Percentiles rank a stretch among this genome's conserved stretches.
Conservation (phyloP, 2,329 filamentous ascomycete genomes). For the Ascochyta clinopodiicola region DNA sequence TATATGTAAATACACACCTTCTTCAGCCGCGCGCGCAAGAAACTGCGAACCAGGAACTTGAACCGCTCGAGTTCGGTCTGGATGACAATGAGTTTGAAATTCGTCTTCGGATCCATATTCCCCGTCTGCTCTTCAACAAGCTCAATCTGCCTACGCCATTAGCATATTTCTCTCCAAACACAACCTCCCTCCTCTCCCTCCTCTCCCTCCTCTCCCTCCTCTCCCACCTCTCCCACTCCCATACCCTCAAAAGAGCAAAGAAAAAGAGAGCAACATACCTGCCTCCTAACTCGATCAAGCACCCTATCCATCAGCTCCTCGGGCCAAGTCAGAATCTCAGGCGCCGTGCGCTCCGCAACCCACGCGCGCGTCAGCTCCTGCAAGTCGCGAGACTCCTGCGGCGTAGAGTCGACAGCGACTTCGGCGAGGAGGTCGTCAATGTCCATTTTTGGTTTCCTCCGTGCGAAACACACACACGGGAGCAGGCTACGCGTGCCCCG, state of each 20-base stretch:
- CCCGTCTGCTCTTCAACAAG: conserved; percentile 69
- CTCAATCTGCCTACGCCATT: conserved; percentile 52
- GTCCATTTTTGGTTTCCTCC: conserved; percentile 45
- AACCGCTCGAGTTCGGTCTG: conserved; percentile 96
- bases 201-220: neutral
- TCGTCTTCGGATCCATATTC: conserved; percentile 86
- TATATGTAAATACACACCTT: conserved; percentile 64
- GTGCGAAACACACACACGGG: neutral
- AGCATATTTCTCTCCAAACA: conserved; percentile 11
- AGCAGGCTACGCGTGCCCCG: neutral
- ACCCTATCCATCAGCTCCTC: conserved; percentile 81
- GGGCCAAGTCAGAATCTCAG: conserved; percentile 84
- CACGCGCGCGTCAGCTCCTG: conserved; percentile 89
- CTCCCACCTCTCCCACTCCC: neutral
- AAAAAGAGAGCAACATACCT: conserved; percentile 36
- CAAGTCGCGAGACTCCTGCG: conserved; percentile 73
- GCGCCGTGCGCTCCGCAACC: conserved; percentile 88
- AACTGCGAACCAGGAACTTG: conserved; percentile 86
- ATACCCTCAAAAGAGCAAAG: too few relatives aligned
- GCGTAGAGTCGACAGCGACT: conserved; percentile 53
- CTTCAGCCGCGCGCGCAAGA: conserved; percentile 81
- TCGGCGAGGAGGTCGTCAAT: conserved; percentile 62
- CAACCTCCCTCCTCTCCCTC: neutral
- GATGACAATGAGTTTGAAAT: conserved; percentile 91
- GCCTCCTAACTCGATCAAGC: conserved; percentile 61